Base-by-base conservation (phyloP, 495 filamentous ascomycete species). In the Lophiostoma macrostomum region DNA sequence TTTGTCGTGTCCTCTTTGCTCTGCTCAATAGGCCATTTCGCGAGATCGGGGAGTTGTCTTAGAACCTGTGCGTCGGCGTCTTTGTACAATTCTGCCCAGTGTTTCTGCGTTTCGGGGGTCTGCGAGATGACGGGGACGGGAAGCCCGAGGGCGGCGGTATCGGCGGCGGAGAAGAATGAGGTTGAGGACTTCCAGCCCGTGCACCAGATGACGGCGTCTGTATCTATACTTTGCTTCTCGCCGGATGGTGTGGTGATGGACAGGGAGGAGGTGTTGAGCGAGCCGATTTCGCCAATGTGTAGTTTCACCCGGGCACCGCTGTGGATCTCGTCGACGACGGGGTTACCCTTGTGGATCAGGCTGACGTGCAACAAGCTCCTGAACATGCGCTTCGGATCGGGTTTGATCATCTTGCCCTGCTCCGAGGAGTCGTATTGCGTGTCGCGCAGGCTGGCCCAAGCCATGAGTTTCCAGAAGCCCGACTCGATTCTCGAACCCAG, bases 301-400 rank as follows among this genome's bases (percentile, higher is more conserved):
- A 53, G 18, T n/a, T 10, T 44, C 13, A 53, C 27, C 7, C 40
- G 3, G 5, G 44, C 29, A 4, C 39, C 50, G 12, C 34, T 44
- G 20, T 53, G 50, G 11, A 53, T 34, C 22, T 53, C 50, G 1
- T 53, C 50, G 13, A 53, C n/a, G 18, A 53, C 41, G 12, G 38
- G 23, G 24, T 45, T 53, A 19, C 50, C 50, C 24, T 53, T 53
- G 6, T 53, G 39, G 14, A 53, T 22, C 25, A 53, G 14, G 20
- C 50, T 53, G 12, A 45, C 18, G 22, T 36, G 16, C 13, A 44
- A 10, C 11, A 53, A 14, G 8, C n/a, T 45, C 4, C 31, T 20
- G 37, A 44, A 53, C 2, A 53, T 12, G 8, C 24, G 30, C 10
- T 36, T 19, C 32, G 35, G 20, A 7, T 31, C 5, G 8, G 50